These are phyloP conservation scores for Strombidium stylifer DNA, from an alignment of 73 alveolate species.

Conservation along the genomic window DNA sequence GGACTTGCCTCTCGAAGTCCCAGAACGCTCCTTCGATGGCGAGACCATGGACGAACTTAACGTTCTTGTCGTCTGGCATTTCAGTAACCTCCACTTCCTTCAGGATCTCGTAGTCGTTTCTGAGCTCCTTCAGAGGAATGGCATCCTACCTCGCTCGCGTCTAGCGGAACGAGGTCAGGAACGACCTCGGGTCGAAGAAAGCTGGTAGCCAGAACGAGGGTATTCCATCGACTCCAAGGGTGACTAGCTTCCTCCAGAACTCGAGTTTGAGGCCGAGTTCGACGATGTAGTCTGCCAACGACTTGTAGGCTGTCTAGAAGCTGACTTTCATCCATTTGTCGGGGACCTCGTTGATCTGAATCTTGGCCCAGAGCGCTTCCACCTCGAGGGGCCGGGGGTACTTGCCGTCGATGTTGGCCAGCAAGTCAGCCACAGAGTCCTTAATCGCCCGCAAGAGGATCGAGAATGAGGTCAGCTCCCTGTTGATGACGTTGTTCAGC, in stretches of 20 bases:
- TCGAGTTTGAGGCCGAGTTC: background rate
- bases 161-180: background rate
- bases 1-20: too few relatives aligned
- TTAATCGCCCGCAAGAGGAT: background rate
- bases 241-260: constrained; percentile 1
- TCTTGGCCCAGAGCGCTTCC: constrained; percentile 10
- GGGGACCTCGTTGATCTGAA: background rate
- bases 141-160: constrained; percentile 3
- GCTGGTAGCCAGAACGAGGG: constrained; percentile 25
- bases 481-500: background rate
- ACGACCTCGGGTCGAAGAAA: constrained; percentile 3
- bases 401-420: constrained; percentile 11
- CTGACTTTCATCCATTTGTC: background rate
- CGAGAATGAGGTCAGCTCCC: background rate
- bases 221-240: background rate
- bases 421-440: background rate
- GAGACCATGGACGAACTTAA: too few relatives aligned
- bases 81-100: too few relatives aligned
- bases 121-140: too few relatives aligned
- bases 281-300: background rate
- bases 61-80: too few relatives aligned
- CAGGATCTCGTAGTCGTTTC: too few relatives aligned
- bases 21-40: too few relatives aligned
- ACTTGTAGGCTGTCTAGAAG: constrained; percentile 1
- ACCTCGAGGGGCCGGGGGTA: background rate